Conservation (phyloP, 441 rosid genomes). For the Viola pubescens region DNA sequence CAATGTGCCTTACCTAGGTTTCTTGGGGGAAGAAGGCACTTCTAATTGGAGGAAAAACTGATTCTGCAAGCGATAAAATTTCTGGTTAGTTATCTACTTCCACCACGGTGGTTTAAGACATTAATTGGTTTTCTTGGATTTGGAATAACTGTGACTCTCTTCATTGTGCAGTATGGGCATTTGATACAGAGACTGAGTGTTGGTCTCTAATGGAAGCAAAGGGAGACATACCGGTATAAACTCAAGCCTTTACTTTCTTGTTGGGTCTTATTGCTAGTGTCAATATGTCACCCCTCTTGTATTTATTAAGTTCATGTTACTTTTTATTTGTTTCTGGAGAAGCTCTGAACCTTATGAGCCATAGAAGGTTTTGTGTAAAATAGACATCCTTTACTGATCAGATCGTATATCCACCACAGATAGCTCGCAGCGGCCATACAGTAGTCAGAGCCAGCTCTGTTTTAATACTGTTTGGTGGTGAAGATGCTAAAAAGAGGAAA, state of each 20-base stretch:
- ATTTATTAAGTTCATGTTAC: not conserved
- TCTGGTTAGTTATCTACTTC: conserved; percentile 49
- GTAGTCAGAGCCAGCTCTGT: conserved; percentile 76
- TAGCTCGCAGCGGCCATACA: conserved; percentile 82
- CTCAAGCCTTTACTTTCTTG: not conserved
- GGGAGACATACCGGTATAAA: conserved; percentile 84
- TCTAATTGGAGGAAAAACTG: conserved; percentile 86
- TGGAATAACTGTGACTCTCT: conserved; percentile 4
- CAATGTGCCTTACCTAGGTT: conserved; percentile 38
- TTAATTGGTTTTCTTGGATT: conserved; percentile 8
- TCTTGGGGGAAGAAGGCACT: conserved; percentile 94
- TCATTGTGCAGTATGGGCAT: conserved; percentile 69
- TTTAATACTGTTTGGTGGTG: conserved; percentile 87
- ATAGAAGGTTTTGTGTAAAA: not conserved
- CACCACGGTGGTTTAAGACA: not conserved
- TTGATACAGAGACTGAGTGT: conserved; percentile 79
- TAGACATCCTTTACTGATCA: not conserved
- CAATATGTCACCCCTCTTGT: not conserved
- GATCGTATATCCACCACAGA: conserved; percentile 32
- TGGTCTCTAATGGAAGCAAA: conserved; percentile 95
- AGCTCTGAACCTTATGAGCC: not conserved
- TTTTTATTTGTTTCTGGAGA: not conserved
- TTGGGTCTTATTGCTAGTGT: not conserved
- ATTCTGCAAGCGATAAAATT: conserved; percentile 66
- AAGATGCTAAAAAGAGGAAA: conserved; percentile 85